A percentile compares a stretch with the other conserved stretches of the same genome.
Conservation (phyloP, 192 early-diverging fungal species). For the Coemansia sp. region DNA sequence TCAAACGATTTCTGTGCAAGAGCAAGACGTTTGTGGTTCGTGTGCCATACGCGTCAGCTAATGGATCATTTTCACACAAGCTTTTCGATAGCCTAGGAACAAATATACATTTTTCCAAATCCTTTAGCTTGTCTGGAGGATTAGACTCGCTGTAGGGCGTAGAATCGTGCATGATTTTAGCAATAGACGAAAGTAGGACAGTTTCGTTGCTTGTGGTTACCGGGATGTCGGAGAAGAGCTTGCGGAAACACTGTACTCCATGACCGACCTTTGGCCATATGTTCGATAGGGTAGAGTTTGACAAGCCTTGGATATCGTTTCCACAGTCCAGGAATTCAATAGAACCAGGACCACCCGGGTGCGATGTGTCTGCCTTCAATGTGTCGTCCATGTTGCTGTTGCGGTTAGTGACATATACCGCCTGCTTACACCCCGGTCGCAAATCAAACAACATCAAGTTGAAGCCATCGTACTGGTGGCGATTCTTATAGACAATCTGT, state of each 20-base stretch:
- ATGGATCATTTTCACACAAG: background rate
- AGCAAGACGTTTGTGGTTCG: slow-evolving; percentile 38
- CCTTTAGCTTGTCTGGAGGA: slow-evolving; percentile 15
- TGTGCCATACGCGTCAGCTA: slow-evolving; percentile 24
- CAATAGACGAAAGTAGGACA: slow-evolving; percentile 1
- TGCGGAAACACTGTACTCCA: slow-evolving; percentile 9
- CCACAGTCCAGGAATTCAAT: background rate
- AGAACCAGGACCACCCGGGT: background rate
- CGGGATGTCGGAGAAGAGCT: background rate
- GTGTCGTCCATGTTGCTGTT: background rate
- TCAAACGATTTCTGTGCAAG: slow-evolving; percentile 18
- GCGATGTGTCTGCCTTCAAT: background rate
- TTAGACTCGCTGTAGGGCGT: background rate
- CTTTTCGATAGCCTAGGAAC: slow-evolving; percentile 18
- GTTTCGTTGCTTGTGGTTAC: background rate
- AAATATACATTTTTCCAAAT: slow-evolving; percentile 38
- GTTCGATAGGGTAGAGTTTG: slow-evolving; percentile 34
- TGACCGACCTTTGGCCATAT: slow-evolving; percentile 41
- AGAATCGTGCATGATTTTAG: slow-evolving; percentile 15
- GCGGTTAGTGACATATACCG: slow-evolving; percentile 36
- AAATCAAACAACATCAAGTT: slow-evolving; percentile 47
- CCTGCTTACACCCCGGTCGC: background rate
- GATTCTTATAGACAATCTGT: slow-evolving; percentile 15
- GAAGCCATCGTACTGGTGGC: slow-evolving; percentile 44
- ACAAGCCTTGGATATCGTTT: slow-evolving; percentile 20